phyloP scores from a whole-genome alignment of 352 stramenopile species.

The Phytophthora multivora region DNA sequence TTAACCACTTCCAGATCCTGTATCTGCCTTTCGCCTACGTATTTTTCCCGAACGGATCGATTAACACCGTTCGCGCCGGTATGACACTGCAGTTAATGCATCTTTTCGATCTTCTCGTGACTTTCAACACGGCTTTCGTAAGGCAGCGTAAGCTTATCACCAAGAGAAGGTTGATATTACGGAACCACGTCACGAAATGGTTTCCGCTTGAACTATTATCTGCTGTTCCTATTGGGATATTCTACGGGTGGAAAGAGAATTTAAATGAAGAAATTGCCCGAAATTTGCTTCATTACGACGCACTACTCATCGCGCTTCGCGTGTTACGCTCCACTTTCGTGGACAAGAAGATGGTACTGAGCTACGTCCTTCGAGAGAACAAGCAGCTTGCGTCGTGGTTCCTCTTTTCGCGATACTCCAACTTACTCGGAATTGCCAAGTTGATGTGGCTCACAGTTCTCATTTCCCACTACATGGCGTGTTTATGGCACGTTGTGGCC shows the following conservation, averaged over 20 bases:
- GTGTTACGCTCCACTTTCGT: not conserved
- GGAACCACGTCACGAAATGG: slow-evolving; percentile 9
- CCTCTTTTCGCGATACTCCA: slow-evolving; percentile 36
- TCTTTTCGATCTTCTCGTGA: slow-evolving; percentile 13
- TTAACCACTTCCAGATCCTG: slow-evolving; percentile 18
- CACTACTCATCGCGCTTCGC: slow-evolving; percentile 24
- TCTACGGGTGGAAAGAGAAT: not conserved
- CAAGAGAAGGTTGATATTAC: slow-evolving; percentile 12
- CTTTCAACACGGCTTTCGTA: slow-evolving; percentile 22
- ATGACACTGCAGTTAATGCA: slow-evolving; percentile 7
- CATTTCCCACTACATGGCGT: slow-evolving; percentile 53
- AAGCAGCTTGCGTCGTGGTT: not conserved
- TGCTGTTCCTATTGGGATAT: slow-evolving; percentile 1
- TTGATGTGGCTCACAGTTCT: slow-evolving; percentile 44
- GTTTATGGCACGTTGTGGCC: slow-evolving; percentile 41
- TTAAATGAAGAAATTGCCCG: not conserved
- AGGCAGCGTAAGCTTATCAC: slow-evolving; percentile 19
- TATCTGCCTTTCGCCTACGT: slow-evolving; percentile 6
- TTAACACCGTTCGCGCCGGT: not conserved
- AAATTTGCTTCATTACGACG: not conserved
- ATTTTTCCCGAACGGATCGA: not conserved
- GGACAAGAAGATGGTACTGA: too few species aligned
- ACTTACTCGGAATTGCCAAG: slow-evolving; percentile 37
- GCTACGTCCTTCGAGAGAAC: slow-evolving; percentile 9
- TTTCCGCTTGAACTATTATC: slow-evolving; percentile 20